Evolutionary conservation across 2,329 filamentous ascomycete species (phyloP), one percentile per base, ranked within the genome.

Genomic region (Phyllosticta citribraziliensis): DNA sequence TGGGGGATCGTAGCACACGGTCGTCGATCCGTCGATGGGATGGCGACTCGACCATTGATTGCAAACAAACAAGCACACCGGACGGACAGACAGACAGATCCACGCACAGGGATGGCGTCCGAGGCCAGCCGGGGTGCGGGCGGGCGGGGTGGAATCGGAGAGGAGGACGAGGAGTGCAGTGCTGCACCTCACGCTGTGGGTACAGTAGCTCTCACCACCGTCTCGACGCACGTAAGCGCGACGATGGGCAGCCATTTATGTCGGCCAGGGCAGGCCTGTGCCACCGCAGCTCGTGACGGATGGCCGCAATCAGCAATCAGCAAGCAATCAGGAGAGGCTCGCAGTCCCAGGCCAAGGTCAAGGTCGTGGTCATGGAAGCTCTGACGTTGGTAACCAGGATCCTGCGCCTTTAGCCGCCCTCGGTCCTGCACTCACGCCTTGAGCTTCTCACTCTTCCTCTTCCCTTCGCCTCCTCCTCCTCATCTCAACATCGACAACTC

Each of bases 351-450:
- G 10, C 22, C 22, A 40, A 30, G 52, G 51, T 8, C 40, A 17
- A 47, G 40, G 14, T 30, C 27, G 19, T 19, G 35, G 40, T 47
- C 40, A 22, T 22, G 2, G 22, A 30, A 30, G 27, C 56, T 59
- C 52, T 60, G 58, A 60, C 58, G 58, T 60, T 55, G 58, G 40
- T 55, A 24, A 54, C 58, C 27, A n/a, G 54, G 54, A 56, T 56
- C 22, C 20, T n/a, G 20, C 19, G 54, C 27, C 27, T 56, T 53
- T 58, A 58, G 30, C 57, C 30, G 24, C 52, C 40, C 58, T 52
- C 58, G 52, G 53, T 47, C 58, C 19, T n/a, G 24, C 52, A 40
- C 50, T 52, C 57, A 55, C 57, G 53, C 57, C 54, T 50, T 25
- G 40, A 30, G 19, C n/a, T 52, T 51, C 56, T 25, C 52, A 17